Conservation (phyloP, 352 stramenopile species). For the Globisporangium okanoganense region DNA sequence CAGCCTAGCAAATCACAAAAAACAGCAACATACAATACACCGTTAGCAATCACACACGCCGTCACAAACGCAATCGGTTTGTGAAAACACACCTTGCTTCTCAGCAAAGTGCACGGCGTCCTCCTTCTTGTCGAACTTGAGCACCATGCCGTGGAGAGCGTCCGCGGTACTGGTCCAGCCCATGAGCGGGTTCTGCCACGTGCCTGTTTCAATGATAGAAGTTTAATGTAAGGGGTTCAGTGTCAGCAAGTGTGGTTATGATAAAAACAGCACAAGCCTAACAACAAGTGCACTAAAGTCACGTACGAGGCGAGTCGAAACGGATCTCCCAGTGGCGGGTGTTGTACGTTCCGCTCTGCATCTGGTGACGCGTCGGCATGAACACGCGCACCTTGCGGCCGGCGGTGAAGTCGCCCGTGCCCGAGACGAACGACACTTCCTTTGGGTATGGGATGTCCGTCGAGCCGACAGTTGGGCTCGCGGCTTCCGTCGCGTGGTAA, state of each 20-base stretch:
- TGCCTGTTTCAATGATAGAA: slow-evolving; percentile 14
- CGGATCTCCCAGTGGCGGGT: slow-evolving; percentile 86
- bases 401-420: slow-evolving; percentile 52
- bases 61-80: not conserved
- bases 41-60: not conserved
- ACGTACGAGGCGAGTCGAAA: slow-evolving; percentile 47
- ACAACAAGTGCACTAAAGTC: not conserved
- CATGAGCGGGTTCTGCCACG: slow-evolving; percentile 94
- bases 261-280: not conserved
- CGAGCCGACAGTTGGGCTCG: slow-evolving; percentile 43
- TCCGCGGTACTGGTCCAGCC: slow-evolving; percentile 91
- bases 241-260: not conserved
- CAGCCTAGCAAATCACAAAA: slow-evolving; percentile 36
- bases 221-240: not conserved
- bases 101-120: slow-evolving; percentile 78
- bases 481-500: slow-evolving; percentile 46
- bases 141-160: slow-evolving; percentile 75
- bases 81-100: slow-evolving; percentile 42
- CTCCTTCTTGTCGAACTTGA: slow-evolving; percentile 89
- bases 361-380: slow-evolving; percentile 77
- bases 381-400: slow-evolving; percentile 72
- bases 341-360: slow-evolving; percentile 81
- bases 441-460: slow-evolving; percentile 55
- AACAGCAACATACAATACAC: not conserved
- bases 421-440: slow-evolving; percentile 61